Base-by-base conservation (phyloP, 148 eudicot genomes). In the Chenopodium quinoa region DNA sequence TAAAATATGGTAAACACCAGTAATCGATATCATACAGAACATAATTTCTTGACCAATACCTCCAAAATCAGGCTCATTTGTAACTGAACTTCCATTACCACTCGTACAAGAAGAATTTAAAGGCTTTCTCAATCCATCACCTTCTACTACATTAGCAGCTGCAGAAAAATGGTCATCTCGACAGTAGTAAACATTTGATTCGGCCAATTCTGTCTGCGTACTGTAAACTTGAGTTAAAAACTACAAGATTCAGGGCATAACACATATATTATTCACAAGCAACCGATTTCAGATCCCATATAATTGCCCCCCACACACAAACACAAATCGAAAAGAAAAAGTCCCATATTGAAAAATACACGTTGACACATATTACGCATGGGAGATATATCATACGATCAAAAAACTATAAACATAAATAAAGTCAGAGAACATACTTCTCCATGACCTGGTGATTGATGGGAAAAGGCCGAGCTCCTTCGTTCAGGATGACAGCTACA, bases 131-230 rank as follows among this genome's bases (percentile, higher is more conserved):
- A 62, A 44, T 46, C 70, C 87, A 40, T 82, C 78, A 25, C 78
- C 78, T 44, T 80, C 85, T 75, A 29, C 60, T 77, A 27, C 85
- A 47, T 67, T 75, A 54, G 75, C 85, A 73, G 52, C 68, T 58
- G 81, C 71, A 77, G 25, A 84, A 68, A 88, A 86, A 75, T 85
- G 78, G 68, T 89, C 92, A 83, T 76, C 47, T 77, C 91, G 89
- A 48, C 87, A 90, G 86, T 23, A 23, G 84, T 88, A 90, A 20
- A 80, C 75, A 68, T 76, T 78, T 76, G 86, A 70, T 79, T 90
- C 92, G 44, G 93, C 86, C 74, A 83, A 16, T 74, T 62, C 84
- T 17, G 79, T 91, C 92, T 92, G 92, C 80, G 85, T 40, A 7
- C 75, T 44, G 25, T 9, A 72, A 17, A 7, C 25, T 72, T 22